Evolutionary conservation across 2,329 filamentous ascomycete species (phyloP).

Genomic region (Aspergillus sp.): DNA sequence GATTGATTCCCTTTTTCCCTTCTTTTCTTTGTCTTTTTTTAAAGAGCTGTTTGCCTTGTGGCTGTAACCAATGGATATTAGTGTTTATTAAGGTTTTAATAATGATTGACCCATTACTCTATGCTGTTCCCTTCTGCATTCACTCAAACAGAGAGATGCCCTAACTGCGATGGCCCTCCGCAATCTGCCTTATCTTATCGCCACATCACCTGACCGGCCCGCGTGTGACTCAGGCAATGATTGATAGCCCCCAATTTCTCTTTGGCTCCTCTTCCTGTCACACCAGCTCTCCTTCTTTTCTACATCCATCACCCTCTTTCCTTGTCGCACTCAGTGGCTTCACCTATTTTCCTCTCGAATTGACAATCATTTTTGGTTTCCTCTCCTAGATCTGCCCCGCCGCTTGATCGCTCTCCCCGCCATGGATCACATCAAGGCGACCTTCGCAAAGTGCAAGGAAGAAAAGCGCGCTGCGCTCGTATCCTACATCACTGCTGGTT

Average conservation of each 20-base stretch:
- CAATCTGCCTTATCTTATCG: conserved; percentile 16
- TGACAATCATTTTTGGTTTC: neutral
- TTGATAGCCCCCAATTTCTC: neutral
- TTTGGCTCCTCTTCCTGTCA: neutral
- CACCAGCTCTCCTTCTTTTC: neutral
- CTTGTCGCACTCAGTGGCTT: neutral
- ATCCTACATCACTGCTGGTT: conserved; percentile 94
- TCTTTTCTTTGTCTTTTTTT: conserved; percentile 4
- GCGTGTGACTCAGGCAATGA: conserved; percentile 9
- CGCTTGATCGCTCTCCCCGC: conserved; percentile 11
- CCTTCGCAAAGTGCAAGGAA: conserved; percentile 52
- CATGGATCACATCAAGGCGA: conserved; percentile 50
- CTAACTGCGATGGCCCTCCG: neutral
- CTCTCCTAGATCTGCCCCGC: neutral
- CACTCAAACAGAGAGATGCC: neutral
- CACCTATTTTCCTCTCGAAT: neutral
- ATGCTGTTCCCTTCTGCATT: neutral
- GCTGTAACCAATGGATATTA: neutral
- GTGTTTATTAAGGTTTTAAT: neutral
- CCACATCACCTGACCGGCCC: conserved; percentile 12
- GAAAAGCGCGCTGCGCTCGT: conserved; percentile 71
- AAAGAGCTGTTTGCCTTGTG: neutral
- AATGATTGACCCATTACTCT: neutral
- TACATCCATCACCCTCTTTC: conserved; percentile 1
- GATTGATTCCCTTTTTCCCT: neutral